Evolutionary conservation across 345 rosid species (phyloP), one percentile per base, ranked within the genome.

Genomic region (Firmiana major): DNA sequence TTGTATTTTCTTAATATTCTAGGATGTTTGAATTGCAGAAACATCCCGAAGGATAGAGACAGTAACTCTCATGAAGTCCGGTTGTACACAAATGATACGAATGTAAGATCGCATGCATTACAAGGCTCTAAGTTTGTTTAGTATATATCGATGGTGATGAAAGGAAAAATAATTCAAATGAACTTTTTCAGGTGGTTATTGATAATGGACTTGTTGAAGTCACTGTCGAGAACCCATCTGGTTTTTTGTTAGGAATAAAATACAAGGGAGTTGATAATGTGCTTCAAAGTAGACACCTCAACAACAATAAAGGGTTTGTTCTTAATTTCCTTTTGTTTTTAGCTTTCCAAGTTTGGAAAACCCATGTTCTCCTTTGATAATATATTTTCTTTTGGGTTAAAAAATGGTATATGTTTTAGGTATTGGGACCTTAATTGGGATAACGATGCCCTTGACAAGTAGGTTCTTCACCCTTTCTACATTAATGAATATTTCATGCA

Each of bases 391-490:
- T 8, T 19, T 12, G 3, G 8, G 4, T 0, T 9, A 24, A 24
- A 45, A 65, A 71, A 9, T 64, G 0, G 9, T 40, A 46, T 5
- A 21, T 19, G 19, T 75, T 68, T 0, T 62, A 90, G 98, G 87
- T 96, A 96, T 65, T 96, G 98, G 99, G 99, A 96, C 55, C 79
- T 91, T 19, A 93, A 81, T 0, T 92, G 98, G 98, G 83, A 87
- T 77, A 76, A 75, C 3, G 0, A 4, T 22, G 79, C 91, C 90
- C 87, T 85, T 53, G 87, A 86, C 80, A 90, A 79, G 77, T 78
- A 38, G 80, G 71, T 81, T 66, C 21, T 28, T 49, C 36, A 24
- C 2, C 59, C 74, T 31, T 71, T 71, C 11, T 51, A 71, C 74
- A 51, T 28, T 28, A 42, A 16, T 38, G 8, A 31, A 31, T 31